phyloP scores from a whole-genome alignment of 352 stramenopile species.

The Globisporangium megalacanthum region DNA sequence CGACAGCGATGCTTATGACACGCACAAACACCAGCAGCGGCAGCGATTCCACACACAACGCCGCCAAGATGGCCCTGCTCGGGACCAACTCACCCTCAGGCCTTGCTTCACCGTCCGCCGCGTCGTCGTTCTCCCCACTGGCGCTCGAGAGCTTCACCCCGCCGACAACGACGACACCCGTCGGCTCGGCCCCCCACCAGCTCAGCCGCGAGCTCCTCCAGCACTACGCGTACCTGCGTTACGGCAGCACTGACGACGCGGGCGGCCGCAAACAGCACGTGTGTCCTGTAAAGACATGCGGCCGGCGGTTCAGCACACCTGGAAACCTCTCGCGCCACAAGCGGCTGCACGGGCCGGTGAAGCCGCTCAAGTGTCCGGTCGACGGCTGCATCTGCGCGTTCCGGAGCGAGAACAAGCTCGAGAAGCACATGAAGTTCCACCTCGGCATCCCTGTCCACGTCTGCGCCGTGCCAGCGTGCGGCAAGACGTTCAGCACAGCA shows the following conservation, averaged over 20 bases:
- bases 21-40: not conserved
- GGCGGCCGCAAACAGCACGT: slow-evolving; percentile 31
- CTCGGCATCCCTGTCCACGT: slow-evolving; percentile 40
- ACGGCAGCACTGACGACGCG: not conserved
- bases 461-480: slow-evolving; percentile 30
- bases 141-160: not conserved
- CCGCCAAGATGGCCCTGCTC: slow-evolving; percentile 9
- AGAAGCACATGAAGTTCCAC: slow-evolving; percentile 66
- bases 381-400: slow-evolving; percentile 47
- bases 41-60: not conserved
- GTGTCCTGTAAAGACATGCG: slow-evolving; percentile 35
- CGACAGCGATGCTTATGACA: not conserved
- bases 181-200: not conserved
- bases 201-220: slow-evolving; percentile 14
- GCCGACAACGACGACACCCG: not conserved
- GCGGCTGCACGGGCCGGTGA: slow-evolving; percentile 39
- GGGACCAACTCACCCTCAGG: not conserved
- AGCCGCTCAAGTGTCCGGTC: slow-evolving; percentile 32
- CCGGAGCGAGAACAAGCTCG: slow-evolving; percentile 51
- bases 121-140: not conserved
- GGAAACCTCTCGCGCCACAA: slow-evolving; percentile 62
- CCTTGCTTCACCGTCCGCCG: not conserved
- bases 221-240: slow-evolving; percentile 16
- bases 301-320: slow-evolving; percentile 47
- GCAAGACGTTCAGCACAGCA: slow-evolving; percentile 57